phyloP scores from a whole-genome alignment of 371 early-diverging fungal species.

The Circinella minor region DNA sequence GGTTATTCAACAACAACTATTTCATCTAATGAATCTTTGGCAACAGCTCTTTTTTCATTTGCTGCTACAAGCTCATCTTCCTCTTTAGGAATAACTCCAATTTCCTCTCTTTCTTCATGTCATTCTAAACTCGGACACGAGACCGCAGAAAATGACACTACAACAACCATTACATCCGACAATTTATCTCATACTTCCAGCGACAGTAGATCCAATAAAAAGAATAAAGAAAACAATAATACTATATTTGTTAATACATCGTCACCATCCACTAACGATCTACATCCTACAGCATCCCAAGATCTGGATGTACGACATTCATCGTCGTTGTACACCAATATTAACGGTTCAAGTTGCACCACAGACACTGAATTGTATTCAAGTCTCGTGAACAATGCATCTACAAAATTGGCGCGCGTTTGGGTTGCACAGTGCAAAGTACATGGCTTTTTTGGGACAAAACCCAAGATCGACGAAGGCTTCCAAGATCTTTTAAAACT shows the following conservation, averaged over 20 bases:
- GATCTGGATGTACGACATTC: slow-evolving; percentile 3
- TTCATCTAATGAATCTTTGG: slow-evolving; percentile 7
- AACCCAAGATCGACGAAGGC: background rate
- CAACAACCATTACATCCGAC: background rate
- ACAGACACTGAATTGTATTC: slow-evolving; percentile 9
- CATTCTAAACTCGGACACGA: slow-evolving; percentile 2
- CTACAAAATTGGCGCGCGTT: slow-evolving; percentile 7
- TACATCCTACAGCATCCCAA: background rate
- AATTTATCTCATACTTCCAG: no score
- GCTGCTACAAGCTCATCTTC: background rate
- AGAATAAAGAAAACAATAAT: no score
- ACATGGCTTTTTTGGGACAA: slow-evolving; percentile 1
- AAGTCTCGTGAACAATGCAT: slow-evolving; percentile 9
- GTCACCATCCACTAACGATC: slow-evolving; percentile 1
- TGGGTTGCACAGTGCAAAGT: slow-evolving; percentile 6
- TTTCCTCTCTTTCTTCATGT: slow-evolving; percentile 11
- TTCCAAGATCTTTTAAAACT: background rate
- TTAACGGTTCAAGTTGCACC: background rate
- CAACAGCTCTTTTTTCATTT: slow-evolving; percentile 6
- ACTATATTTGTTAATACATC: background rate
- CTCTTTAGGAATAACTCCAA: background rate
- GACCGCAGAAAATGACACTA: background rate
- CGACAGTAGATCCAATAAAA: no score
- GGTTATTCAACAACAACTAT: slow-evolving; percentile 3
- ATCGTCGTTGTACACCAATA: background rate